Conservation (phyloP, 83 land plant species). For the Larix sibirica region DNA sequence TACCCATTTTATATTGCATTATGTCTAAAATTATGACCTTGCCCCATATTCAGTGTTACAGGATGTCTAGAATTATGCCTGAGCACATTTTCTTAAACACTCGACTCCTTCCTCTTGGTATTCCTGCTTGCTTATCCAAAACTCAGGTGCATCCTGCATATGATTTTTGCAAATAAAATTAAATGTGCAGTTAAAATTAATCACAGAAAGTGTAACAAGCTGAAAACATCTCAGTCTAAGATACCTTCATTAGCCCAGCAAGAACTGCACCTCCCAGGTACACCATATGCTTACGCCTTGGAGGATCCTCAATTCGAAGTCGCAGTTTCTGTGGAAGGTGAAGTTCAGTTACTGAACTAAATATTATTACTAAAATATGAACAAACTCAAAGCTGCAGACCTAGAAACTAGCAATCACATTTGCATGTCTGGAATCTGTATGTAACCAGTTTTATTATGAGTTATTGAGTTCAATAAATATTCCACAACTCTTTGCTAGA, state of each 20-base stretch:
- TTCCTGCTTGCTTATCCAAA: slow-evolving; percentile 81
- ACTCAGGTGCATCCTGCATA: slow-evolving; percentile 95
- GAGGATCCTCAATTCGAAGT: slow-evolving; percentile 96
- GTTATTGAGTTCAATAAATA: not conserved
- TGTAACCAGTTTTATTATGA: not conserved
- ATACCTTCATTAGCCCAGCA: slow-evolving; percentile 98
- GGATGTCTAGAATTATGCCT: not conserved
- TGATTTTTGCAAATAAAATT: not conserved
- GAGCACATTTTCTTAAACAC: slow-evolving; percentile 47
- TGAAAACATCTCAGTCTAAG: not conserved
- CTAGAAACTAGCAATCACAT: not conserved
- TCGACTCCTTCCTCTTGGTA: slow-evolving; percentile 64
- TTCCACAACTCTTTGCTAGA: not conserved
- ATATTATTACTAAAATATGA: not conserved
- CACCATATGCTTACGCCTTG: slow-evolving; percentile 98
- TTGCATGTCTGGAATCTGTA: not conserved
- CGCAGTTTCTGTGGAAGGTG: slow-evolving; percentile 67
- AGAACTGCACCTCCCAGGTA: slow-evolving; percentile 99
- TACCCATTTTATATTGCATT: not conserved
- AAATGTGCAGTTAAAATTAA: not conserved
- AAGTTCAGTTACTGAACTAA: not conserved
- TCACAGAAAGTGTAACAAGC: not conserved
- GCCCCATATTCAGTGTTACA: not conserved
- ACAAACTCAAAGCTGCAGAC: not conserved
- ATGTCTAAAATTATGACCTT: not conserved